phyloP scores from a whole-genome alignment of 306 rosid genomes.

The Luffa aegyptiaca region DNA sequence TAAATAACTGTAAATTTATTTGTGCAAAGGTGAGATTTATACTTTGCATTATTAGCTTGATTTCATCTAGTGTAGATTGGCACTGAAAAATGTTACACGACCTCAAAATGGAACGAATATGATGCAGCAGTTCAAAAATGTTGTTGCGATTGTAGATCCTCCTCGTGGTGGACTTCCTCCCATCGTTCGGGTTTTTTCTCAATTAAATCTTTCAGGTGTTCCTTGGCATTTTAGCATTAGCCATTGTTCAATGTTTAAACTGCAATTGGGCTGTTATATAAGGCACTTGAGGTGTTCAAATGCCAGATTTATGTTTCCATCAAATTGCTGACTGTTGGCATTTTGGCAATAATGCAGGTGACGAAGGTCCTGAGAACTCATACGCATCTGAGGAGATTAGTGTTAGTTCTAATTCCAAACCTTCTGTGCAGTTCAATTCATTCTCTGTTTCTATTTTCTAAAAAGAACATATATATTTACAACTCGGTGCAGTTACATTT shows the following conservation, averaged over 20 bases:
- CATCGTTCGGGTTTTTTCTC: conserved; percentile 43
- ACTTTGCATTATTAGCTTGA: conserved; percentile 1
- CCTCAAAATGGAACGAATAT: conserved; percentile 20
- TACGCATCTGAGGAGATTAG: conserved; percentile 58
- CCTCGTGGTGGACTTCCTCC: conserved; percentile 96
- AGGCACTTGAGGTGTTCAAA: background rate
- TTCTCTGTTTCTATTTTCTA: background rate
- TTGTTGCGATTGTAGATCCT: conserved; percentile 95
- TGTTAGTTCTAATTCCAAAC: conserved; percentile 47
- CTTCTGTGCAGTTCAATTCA: background rate
- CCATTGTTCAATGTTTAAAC: background rate
- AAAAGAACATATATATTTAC: conserved; percentile 16
- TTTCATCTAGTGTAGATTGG: background rate
- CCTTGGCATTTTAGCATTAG: background rate
- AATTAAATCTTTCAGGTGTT: background rate
- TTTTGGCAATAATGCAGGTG: conserved; percentile 48
- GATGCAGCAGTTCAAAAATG: conserved; percentile 44
- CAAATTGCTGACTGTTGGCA: conserved; percentile 7
- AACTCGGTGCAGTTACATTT: conserved; percentile 71
- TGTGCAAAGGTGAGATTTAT: conserved; percentile 68
- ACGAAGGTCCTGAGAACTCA: conserved; percentile 83
- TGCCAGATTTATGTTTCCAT: background rate
- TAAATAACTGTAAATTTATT: conserved; percentile 69
- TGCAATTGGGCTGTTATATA: background rate
- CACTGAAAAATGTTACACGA: background rate